These are phyloP conservation scores for Neurospora sp. DNA, from an alignment of 495 filamentous ascomycete species.

Conservation along the genomic window DNA sequence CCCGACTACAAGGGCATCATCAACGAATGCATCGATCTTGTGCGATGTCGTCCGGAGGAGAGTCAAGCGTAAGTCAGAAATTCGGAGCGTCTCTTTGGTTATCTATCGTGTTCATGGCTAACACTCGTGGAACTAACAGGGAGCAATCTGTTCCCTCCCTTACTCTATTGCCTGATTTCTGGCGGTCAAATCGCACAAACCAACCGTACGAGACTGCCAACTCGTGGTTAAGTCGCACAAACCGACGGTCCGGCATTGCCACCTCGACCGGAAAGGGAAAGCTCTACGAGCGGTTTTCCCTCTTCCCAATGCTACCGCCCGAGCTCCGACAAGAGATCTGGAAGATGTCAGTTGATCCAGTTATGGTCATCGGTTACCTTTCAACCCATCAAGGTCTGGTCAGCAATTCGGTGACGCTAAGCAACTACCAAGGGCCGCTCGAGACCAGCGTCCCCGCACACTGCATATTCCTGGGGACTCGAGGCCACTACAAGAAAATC, in stretches of 20 bases:
- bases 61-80: not conserved
- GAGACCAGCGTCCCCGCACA: not conserved
- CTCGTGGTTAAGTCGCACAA: no score
- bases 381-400: not conserved
- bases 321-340: not conserved
- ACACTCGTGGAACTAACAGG: not conserved
- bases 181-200: no score
- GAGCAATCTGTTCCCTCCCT: not conserved
- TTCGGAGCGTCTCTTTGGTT: not conserved
- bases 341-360: not conserved
- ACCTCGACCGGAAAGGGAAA: not conserved
- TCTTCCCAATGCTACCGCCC: not conserved
- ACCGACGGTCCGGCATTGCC: not conserved
- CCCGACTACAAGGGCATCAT: not conserved
- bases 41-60: not conserved
- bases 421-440: no score
- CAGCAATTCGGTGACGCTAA: no score
- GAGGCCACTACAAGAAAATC: not conserved
- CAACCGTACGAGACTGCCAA: no score
- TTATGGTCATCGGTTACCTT: not conserved
- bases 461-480: not conserved
- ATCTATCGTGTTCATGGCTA: not conserved
- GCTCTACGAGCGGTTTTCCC: not conserved
- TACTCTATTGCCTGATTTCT: not conserved
- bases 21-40: not conserved